A percentile compares a stretch with the other conserved stretches of the same genome.
phyloP scores from a whole-genome alignment of 2,329 filamentous ascomycete species.

The Penicillium sp. region DNA sequence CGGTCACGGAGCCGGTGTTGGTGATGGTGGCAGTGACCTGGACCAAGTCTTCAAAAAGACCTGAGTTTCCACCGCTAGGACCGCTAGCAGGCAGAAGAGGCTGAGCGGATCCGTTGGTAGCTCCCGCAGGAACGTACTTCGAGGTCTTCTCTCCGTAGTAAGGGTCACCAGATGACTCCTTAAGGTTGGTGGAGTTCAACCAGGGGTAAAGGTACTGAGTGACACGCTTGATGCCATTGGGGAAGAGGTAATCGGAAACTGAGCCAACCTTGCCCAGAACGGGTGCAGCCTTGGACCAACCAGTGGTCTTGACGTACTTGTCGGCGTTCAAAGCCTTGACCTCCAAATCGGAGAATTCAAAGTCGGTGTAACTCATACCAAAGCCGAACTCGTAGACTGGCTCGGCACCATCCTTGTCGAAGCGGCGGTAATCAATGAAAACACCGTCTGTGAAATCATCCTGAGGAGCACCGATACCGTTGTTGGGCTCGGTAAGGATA shows the following conservation, averaged over 20 bases:
- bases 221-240: constrained; percentile 52
- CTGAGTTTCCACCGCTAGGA: constrained; percentile 60
- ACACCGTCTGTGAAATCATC: constrained; percentile 61
- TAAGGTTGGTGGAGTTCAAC: constrained; percentile 60
- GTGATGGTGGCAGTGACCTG: constrained; percentile 51
- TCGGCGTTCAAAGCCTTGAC: constrained; percentile 47
- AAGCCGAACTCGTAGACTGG: constrained; percentile 64
- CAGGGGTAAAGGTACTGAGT: constrained; percentile 64
- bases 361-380: constrained; percentile 64
- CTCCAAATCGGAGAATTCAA: constrained; percentile 59
- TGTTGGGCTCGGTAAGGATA: constrained; percentile 59
- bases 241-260: constrained; percentile 57
- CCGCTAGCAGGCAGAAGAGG: constrained; percentile 58
- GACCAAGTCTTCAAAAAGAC: constrained; percentile 53
- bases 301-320: constrained; percentile 55
- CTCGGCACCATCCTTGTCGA: constrained; percentile 56
- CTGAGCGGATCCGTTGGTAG: constrained; percentile 56
- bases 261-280: constrained; percentile 52
- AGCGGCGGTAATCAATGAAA: constrained; percentile 56
- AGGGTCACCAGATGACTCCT: constrained; percentile 52
- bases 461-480: constrained; percentile 58
- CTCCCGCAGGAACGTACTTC: constrained; percentile 53
- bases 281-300: constrained; percentile 55
- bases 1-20: constrained; percentile 51
- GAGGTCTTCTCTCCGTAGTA: constrained; percentile 54